These are phyloP conservation scores for Ilyonectria robusta DNA, from an alignment of 2,329 filamentous ascomycete genomes.

Conservation along the genomic window DNA sequence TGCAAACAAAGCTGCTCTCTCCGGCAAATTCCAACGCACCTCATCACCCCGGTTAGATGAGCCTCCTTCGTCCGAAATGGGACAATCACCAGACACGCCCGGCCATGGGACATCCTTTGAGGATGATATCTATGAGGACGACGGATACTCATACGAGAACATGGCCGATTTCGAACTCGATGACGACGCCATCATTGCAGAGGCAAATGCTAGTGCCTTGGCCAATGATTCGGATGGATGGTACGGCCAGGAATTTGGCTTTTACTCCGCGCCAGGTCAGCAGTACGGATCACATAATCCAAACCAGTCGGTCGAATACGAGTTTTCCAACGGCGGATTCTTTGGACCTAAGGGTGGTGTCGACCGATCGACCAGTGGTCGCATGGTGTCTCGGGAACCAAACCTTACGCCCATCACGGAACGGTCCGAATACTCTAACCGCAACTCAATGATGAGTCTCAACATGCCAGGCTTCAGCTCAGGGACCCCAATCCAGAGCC, in stretches of 20 bases:
- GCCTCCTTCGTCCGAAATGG: slow-evolving; percentile 28
- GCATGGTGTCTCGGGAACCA: slow-evolving; percentile 83
- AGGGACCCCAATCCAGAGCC: slow-evolving; percentile 71
- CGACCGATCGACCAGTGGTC: slow-evolving; percentile 80
- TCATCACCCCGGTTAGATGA: slow-evolving; percentile 58
- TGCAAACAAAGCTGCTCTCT: slow-evolving; percentile 80
- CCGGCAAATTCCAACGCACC: slow-evolving; percentile 80
- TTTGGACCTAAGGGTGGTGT: slow-evolving; percentile 83
- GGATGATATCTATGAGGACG: slow-evolving; percentile 69
- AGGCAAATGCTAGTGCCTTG: slow-evolving; percentile 92
- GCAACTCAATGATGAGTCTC: slow-evolving; percentile 89
- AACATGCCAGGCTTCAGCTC: slow-evolving; percentile 58
- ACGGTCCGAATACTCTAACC: slow-evolving; percentile 93
- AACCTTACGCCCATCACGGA: slow-evolving; percentile 97
- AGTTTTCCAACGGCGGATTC: slow-evolving; percentile 87
- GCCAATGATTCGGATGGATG: slow-evolving; percentile 94
- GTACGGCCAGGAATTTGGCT: slow-evolving; percentile 97
- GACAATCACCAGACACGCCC: slow-evolving; percentile 30
- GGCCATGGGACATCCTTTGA: slow-evolving; percentile 30
- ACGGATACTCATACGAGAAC: slow-evolving; percentile 72
- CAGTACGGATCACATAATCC: slow-evolving; percentile 58
- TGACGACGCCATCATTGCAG: slow-evolving; percentile 93
- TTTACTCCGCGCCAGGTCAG: slow-evolving; percentile 78
- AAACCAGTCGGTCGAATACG: slow-evolving; percentile 59
- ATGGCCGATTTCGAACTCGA: slow-evolving; percentile 78